Evolutionary conservation across 1,139 yeast species (phyloP).

Genomic region (Groenewaldozyma auringiensis): DNA sequence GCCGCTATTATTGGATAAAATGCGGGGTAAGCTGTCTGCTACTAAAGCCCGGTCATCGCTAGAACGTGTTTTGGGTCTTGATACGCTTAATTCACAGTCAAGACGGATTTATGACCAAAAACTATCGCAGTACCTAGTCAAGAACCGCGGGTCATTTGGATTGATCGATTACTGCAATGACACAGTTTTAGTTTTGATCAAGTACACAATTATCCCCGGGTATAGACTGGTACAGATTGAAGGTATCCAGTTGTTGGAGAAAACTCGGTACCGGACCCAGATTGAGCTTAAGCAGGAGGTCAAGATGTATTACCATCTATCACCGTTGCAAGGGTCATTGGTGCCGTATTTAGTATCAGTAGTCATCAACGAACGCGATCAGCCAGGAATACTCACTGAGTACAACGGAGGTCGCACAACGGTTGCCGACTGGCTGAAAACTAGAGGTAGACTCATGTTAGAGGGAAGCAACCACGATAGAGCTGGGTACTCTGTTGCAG

Average conservation of each 20-base stretch:
- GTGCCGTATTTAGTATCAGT: background rate
- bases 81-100: background rate
- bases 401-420: background rate
- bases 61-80: background rate
- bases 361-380: background rate
- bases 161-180: background rate
- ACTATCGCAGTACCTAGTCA: background rate
- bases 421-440: background rate
- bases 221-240: background rate
- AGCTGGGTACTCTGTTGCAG: background rate
- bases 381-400: background rate
- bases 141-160: background rate
- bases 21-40: background rate
- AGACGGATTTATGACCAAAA: conserved; percentile 2
- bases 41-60: background rate
- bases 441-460: background rate
- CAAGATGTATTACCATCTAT: background rate
- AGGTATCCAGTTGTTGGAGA: background rate
- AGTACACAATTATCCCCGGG: background rate
- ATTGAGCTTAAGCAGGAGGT: background rate
- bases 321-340: background rate
- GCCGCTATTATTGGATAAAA: background rate
- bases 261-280: background rate
- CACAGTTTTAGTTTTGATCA: background rate
- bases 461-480: background rate